A percentile compares a stretch with the other conserved stretches of the same genome.
phyloP scores from a whole-genome alignment of 2,329 filamentous ascomycete genomes.

The Fusarium oxysporum region DNA sequence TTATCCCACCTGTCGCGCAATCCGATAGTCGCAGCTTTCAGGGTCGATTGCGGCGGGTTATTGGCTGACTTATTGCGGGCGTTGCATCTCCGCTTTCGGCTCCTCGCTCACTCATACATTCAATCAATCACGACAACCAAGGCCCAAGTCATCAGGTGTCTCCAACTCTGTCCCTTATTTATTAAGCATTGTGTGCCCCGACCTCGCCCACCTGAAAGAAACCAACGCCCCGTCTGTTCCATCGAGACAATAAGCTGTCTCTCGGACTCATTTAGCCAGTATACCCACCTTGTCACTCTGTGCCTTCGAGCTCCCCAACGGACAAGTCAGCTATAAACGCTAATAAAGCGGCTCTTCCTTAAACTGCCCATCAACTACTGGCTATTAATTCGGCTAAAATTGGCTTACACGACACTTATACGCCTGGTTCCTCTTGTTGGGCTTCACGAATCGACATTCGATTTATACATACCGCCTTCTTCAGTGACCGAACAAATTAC shows the following conservation, averaged over 20 bases:
- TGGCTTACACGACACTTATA: slow-evolving; percentile 42
- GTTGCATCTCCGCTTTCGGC: slow-evolving; percentile 46
- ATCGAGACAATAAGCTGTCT: not conserved
- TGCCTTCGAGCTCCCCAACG: slow-evolving; percentile 7
- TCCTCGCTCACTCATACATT: slow-evolving; percentile 40
- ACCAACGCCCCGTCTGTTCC: slow-evolving; percentile 4
- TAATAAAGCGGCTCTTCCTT: slow-evolving; percentile 32
- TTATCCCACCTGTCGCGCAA: slow-evolving; percentile 35
- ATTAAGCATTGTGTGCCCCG: slow-evolving; percentile 43
- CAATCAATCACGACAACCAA: slow-evolving; percentile 42
- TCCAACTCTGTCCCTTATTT: slow-evolving; percentile 38
- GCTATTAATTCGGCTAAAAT: slow-evolving; percentile 30
- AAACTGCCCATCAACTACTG: slow-evolving; percentile 10
- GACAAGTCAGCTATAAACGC: slow-evolving; percentile 19
- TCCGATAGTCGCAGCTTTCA: slow-evolving; percentile 41
- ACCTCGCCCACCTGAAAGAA: slow-evolving; percentile 34
- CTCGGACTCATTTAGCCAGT: not conserved
- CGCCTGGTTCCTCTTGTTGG: slow-evolving; percentile 1
- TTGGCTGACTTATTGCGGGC: slow-evolving; percentile 39
- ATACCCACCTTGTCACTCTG: slow-evolving; percentile 1
- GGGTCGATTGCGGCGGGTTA: slow-evolving; percentile 39
- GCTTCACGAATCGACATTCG: slow-evolving; percentile 30
- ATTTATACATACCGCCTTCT: slow-evolving; percentile 38
- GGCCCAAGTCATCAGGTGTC: slow-evolving; percentile 43
- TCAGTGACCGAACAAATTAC: slow-evolving; percentile 36